Conservation (phyloP, 1,284 basidiomycete genomes). For the Boletellus deceptivus region DNA sequence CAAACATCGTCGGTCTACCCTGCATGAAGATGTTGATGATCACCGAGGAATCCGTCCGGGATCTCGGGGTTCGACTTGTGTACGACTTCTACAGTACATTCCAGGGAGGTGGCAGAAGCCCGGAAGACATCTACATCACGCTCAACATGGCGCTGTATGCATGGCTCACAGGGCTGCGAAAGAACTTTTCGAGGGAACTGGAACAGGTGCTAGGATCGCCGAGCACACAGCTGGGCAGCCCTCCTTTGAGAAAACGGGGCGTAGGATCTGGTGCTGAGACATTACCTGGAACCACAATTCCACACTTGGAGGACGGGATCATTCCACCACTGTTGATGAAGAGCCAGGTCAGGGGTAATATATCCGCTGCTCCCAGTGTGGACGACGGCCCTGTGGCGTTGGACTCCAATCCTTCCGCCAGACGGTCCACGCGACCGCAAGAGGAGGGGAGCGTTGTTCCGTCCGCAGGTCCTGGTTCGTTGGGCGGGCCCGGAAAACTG, state of each 20-base stretch:
- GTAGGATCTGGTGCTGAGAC: conserved; percentile 12
- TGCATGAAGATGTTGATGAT: conserved; percentile 78
- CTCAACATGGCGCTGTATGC: conserved; percentile 77
- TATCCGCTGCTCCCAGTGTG: not conserved
- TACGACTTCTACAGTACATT: conserved; percentile 79
- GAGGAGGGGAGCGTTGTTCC: conserved; percentile 9
- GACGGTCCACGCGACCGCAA: conserved; percentile 17
- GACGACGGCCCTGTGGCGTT: conserved; percentile 10
- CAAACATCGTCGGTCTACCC: conserved; percentile 73
- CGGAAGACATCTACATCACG: conserved; percentile 77
- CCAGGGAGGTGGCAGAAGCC: conserved; percentile 49
- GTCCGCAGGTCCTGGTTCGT: not conserved
- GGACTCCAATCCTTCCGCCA: conserved; percentile 4
- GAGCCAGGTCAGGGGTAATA: conserved; percentile 6
- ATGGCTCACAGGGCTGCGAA: conserved; percentile 74
- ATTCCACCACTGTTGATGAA: not conserved
- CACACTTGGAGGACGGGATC: conserved; percentile 7
- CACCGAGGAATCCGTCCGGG: conserved; percentile 55
- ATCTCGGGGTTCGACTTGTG: conserved; percentile 42
- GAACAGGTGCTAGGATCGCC: conserved; percentile 61
- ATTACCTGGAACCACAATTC: conserved; percentile 2
- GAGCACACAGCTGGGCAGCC: conserved; percentile 40
- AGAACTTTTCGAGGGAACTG: conserved; percentile 71
- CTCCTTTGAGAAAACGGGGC: conserved; percentile 25
- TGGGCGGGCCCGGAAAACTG: conserved; percentile 21